These are phyloP conservation scores for Ceratobasidium papillatum DNA, from an alignment of 1,284 basidiomycete genomes.

Conservation along the genomic window DNA sequence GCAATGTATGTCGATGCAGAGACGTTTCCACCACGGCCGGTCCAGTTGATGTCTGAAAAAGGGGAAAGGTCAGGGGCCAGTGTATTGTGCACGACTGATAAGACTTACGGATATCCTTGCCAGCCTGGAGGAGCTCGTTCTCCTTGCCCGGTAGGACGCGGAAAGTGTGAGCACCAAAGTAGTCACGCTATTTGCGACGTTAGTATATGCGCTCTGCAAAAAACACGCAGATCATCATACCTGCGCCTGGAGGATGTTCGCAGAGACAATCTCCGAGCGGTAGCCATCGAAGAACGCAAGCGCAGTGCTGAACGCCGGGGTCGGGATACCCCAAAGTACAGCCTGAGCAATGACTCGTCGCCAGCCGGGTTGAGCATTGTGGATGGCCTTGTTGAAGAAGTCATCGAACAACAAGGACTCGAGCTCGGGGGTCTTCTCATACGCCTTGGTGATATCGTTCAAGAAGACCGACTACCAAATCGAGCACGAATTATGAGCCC, in stretches of 20 bases:
- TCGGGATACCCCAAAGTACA: conserved; percentile 96
- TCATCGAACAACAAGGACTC: conserved; percentile 96
- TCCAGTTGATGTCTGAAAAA: conserved; percentile 83
- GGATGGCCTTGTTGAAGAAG: conserved; percentile 97
- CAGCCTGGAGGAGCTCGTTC: conserved; percentile 79
- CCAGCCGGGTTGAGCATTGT: conserved; percentile 98
- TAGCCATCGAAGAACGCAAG: conserved; percentile 99
- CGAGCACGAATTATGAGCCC: neutral
- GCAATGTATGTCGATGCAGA: conserved; percentile 92
- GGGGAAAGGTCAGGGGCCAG: neutral
- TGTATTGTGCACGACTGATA: conserved; percentile 37
- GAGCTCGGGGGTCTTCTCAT: conserved; percentile 84
- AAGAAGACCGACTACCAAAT: conserved; percentile 83
- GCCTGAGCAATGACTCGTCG: conserved; percentile 96
- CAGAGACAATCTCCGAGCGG: conserved; percentile 85
- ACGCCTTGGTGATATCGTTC: conserved; percentile 91
- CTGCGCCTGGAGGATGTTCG: conserved; percentile 95
- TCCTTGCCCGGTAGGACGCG: conserved; percentile 88
- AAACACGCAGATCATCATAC: neutral
- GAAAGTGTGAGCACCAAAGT: conserved; percentile 97
- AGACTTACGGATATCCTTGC: conserved; percentile 85
- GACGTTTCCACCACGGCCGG: conserved; percentile 92
- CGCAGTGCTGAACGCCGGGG: conserved; percentile 95
- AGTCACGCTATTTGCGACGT: conserved; percentile 66
- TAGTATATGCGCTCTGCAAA: neutral